Percentiles rank a stretch among this genome's conserved stretches.
phyloP scores from a whole-genome alignment of 768 basidiomycete species.

The Kwoniella botswanensis region DNA sequence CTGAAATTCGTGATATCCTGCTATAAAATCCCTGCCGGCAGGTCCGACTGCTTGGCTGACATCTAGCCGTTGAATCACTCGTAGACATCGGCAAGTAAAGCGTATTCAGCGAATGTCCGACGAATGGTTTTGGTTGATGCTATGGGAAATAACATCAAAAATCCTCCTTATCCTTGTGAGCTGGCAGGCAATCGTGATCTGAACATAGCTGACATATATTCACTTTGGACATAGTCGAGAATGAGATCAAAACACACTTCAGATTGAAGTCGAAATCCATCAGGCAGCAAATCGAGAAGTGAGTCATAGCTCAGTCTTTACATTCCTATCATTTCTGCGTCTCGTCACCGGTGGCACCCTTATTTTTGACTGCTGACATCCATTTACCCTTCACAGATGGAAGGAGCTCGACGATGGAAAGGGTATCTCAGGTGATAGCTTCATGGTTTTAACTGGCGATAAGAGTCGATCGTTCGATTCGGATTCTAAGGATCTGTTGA shows the following conservation, averaged over 20 bases:
- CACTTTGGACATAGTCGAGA: constrained; percentile 65
- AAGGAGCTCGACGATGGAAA: constrained; percentile 72
- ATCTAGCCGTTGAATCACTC: neutral
- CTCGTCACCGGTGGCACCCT: too few species aligned
- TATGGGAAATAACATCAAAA: constrained; percentile 49
- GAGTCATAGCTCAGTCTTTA: constrained; percentile 57
- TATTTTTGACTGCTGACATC: too few species aligned
- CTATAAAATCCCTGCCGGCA: too few species aligned
- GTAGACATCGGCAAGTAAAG: constrained; percentile 39
- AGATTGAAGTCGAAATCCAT: constrained; percentile 78
- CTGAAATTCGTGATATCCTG: neutral
- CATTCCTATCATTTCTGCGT: too few species aligned
- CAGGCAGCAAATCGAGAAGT: constrained; percentile 74
- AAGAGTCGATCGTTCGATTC: constrained; percentile 19
- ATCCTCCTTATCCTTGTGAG: constrained; percentile 45
- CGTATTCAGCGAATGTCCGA: constrained; percentile 73
- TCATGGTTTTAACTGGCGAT: neutral
- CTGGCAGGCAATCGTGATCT: too few species aligned
- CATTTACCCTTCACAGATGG: constrained; percentile 28
- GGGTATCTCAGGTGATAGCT: constrained; percentile 55
- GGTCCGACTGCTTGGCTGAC: too few species aligned
- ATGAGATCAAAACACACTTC: constrained; percentile 89
- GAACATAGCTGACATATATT: too few species aligned
- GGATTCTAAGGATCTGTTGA: constrained; percentile 21
- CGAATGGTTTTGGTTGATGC: constrained; percentile 91